These are phyloP conservation scores for Fusarium protoensiforme DNA, from an alignment of 2,329 filamentous ascomycete genomes.

Conservation along the genomic window DNA sequence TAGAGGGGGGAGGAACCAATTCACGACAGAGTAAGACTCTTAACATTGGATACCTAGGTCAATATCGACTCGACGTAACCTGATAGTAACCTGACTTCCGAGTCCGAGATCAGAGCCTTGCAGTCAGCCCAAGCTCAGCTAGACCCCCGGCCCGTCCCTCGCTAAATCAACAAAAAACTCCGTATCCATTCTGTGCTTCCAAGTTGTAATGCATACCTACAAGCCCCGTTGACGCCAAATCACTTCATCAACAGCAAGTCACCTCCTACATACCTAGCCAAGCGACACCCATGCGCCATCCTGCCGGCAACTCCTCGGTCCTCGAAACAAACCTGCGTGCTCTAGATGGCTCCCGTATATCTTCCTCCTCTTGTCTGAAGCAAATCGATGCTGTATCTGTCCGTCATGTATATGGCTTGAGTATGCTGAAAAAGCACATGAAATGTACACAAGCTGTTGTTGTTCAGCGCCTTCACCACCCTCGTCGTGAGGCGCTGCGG, in stretches of 20 bases:
- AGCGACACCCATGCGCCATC: slow-evolving; percentile 27
- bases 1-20: not conserved
- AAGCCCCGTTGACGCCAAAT: slow-evolving; percentile 8
- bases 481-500: slow-evolving; percentile 49
- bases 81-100: not conserved
- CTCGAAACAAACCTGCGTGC: slow-evolving; percentile 19
- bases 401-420: slow-evolving; percentile 11
- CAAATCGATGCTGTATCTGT: slow-evolving; percentile 11
- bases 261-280: slow-evolving; percentile 5
- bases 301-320: slow-evolving; percentile 26
- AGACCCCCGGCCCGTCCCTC: not conserved
- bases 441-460: slow-evolving; percentile 6
- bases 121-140: not conserved
- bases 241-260: slow-evolving; percentile 19
- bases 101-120: not conserved
- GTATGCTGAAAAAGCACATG: slow-evolving; percentile 5
- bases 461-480: slow-evolving; percentile 45
- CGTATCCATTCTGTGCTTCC: slow-evolving; percentile 16
- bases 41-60: not conserved
- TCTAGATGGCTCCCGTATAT: slow-evolving; percentile 12
- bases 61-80: not conserved
- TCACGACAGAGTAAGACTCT: not conserved
- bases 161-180: slow-evolving; percentile 1
- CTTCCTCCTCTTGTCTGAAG: not conserved
- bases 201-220: not conserved